Conservation (phyloP, 2,329 filamentous ascomycete species). For the Penicillium polonicum region DNA sequence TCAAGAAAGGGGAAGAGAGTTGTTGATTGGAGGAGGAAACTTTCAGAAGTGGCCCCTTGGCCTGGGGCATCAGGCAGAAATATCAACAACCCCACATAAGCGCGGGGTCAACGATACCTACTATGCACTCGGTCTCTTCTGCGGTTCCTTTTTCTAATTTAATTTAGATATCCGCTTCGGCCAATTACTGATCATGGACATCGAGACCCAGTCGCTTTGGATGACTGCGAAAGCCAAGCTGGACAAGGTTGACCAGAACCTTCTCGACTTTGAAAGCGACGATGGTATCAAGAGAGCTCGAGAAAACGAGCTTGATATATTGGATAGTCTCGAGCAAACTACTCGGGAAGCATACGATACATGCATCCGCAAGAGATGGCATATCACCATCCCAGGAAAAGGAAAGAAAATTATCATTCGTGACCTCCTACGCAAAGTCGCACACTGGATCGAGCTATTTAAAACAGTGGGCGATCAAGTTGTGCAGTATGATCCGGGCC, state of each 20-base stretch:
- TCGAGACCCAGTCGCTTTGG: neutral
- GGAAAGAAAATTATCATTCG: neutral
- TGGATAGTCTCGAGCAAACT: neutral
- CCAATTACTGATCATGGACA: neutral
- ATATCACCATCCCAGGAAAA: neutral
- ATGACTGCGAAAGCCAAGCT: neutral
- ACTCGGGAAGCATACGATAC: neutral
- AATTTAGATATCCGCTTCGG: neutral
- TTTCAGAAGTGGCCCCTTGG: no score
- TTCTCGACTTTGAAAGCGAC: neutral
- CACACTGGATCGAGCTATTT: neutral
- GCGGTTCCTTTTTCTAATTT: no score
- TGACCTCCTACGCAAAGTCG: neutral
- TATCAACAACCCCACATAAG: no score
- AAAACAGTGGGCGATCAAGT: neutral
- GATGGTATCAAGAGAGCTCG: neutral
- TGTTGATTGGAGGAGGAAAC: no score
- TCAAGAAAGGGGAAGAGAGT: no score
- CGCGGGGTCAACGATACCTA: neutral
- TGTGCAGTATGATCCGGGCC: neutral
- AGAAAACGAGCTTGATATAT: neutral
- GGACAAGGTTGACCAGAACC: neutral
- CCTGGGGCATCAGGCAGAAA: no score
- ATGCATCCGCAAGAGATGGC: neutral
- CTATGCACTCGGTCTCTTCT: no score